Conservation (phyloP, 176 grass and related monocot species). For the Canna indica region DNA sequence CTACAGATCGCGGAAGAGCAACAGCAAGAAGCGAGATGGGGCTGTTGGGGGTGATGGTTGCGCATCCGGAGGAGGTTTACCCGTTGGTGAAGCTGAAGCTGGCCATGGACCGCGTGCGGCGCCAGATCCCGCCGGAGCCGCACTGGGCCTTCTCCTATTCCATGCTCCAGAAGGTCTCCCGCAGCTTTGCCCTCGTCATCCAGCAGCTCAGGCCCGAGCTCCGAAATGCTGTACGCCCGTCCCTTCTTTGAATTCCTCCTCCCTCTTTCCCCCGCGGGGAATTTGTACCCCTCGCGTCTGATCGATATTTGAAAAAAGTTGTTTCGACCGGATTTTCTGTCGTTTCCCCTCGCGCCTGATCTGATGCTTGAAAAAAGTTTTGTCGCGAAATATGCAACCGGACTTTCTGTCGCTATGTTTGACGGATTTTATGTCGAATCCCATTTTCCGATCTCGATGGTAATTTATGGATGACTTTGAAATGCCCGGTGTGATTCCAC, state of each 20-base stretch:
- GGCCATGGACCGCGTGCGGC: conserved; percentile 56
- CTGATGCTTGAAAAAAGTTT: too few relatives aligned
- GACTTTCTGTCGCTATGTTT: too few relatives aligned
- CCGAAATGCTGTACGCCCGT: conserved; percentile 64
- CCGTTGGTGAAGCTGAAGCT: conserved; percentile 72
- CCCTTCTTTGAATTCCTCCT: not conserved
- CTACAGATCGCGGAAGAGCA: too few relatives aligned
- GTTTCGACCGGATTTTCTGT: not conserved
- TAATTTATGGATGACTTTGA: too few relatives aligned
- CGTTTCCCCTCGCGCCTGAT: not conserved
- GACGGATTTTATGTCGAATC: too few relatives aligned
- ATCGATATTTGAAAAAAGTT: not conserved
- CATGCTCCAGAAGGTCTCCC: conserved; percentile 96
- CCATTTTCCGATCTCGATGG: too few relatives aligned
- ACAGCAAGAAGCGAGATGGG: conserved; percentile 25
- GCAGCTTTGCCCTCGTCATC: conserved; percentile 95
- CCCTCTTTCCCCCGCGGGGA: not conserved
- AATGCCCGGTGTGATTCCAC: too few relatives aligned
- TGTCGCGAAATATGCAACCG: too few relatives aligned
- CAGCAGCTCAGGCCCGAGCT: conserved; percentile 81
- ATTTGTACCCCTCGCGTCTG: too few relatives aligned
- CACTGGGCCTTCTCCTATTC: conserved; percentile 95
- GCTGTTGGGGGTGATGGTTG: conserved; percentile 25
- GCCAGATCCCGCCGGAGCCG: conserved; percentile 77
- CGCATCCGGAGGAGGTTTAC: conserved; percentile 61